Evolutionary conservation across 2,329 filamentous ascomycete species (phyloP).

Genomic region (Didymella arachidicola): DNA sequence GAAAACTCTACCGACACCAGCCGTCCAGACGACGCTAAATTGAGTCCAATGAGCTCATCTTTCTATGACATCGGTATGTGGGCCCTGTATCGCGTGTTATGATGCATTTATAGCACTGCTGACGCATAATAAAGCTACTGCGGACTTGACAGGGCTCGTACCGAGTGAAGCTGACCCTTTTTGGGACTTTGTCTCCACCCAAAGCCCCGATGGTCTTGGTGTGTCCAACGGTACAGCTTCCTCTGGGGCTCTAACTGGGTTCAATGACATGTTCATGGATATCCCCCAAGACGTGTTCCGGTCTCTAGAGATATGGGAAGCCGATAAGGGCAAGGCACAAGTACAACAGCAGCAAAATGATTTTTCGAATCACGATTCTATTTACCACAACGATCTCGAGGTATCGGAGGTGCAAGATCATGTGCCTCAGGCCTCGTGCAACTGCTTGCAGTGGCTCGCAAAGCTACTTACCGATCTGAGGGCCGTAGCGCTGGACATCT

Average conservation of each 20-base stretch:
- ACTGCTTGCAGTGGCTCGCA: slow-evolving; percentile 1
- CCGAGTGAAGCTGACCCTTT: not conserved
- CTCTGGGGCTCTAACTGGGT: not conserved
- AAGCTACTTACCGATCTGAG: not conserved
- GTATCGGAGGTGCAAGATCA: not conserved
- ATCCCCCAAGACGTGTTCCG: not conserved
- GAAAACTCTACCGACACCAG: not conserved
- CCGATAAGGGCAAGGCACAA: not conserved
- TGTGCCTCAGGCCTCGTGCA: not conserved
- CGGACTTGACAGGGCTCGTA: not conserved
- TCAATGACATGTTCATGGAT: not conserved
- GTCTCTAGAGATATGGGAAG: not conserved
- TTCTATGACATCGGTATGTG: not conserved
- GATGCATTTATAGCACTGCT: not conserved
- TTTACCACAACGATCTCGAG: not conserved
- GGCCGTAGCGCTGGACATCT: not conserved
- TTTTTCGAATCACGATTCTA: not conserved
- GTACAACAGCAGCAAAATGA: not conserved
- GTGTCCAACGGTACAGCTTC: not conserved
- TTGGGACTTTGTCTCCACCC: not conserved
- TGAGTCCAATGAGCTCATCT: not conserved
- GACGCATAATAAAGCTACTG: not conserved
- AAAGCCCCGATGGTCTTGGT: not conserved
- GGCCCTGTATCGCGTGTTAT: not conserved
- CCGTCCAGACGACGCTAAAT: not conserved